Base-by-base conservation (phyloP, 176 grass and related monocot genomes). In the Zea luxurians region DNA sequence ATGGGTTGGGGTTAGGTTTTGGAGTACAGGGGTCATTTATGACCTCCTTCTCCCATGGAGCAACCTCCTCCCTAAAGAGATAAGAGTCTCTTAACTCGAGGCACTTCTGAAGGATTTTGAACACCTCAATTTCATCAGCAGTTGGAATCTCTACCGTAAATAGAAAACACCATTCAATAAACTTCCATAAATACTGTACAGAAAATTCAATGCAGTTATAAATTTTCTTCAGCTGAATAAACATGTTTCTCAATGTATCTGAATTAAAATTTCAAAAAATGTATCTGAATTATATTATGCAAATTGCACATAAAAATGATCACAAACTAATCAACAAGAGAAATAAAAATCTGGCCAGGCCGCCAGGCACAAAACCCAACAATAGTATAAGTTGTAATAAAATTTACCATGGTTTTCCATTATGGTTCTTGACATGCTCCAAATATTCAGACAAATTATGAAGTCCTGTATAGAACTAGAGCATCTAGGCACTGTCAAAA, bases 1-100 rank as follows among this genome's bases (percentile, higher is more conserved):
- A 99, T 13, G 96, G 90, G 40, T 91, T 93, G 82, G 92, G 90
- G 71, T 99, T 90, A 87, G 92, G 92, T 81, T 95, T 99, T 79
- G 96, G 96, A 66, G 96, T 99, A 84, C 90, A 86, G 37, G 96
- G 96, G 53, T 99, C 96, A 80, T 87, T 99, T 87, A 99, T 99
- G 46, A 91, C 79, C 71, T 99, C 96, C 82, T 95, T 99, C 68
- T 95, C 96, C 96, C 96, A 99, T 63, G 96, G 92, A 83, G 90
- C 88, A 68, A 92, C 65, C 60, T 88, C 80, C 74, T 99, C 96
- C 87, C 75, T 89, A 84, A 87, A 95, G 58, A 95, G 70, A 82
- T 99, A 99, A 58, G 44, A 79, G 48, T 95, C 92, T 85, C 96
- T 87, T 83, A 95, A 86, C 76, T 91, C 86, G 13, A 99, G 92